phyloP scores from a whole-genome alignment of 768 basidiomycete species.

The Suillus discolor region DNA sequence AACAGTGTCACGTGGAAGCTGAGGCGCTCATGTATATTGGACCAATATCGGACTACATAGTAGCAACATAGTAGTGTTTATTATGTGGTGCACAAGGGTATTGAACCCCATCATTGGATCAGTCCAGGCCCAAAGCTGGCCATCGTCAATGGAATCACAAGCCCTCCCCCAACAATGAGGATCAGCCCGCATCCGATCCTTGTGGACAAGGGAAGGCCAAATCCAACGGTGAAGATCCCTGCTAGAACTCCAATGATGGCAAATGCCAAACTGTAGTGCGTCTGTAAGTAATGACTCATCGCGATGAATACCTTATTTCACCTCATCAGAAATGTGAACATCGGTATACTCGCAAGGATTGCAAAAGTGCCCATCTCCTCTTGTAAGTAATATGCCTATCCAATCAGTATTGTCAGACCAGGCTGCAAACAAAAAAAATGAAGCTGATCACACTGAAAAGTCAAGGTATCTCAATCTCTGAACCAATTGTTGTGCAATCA shows the following conservation, averaged over 20 bases:
- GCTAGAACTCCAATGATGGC: not conserved
- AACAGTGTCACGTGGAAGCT: too few relatives aligned
- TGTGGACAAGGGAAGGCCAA: not conserved
- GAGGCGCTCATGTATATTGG: not conserved
- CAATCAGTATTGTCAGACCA: not conserved
- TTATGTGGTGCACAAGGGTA: too few relatives aligned
- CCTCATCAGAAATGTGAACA: not conserved
- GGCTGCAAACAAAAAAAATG: not conserved
- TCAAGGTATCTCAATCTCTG: too few relatives aligned
- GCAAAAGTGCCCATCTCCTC: not conserved
- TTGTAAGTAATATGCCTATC: not conserved
- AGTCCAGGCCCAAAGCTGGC: too few relatives aligned
- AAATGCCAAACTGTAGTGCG: not conserved
- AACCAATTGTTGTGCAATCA: too few relatives aligned
- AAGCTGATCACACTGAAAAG: not conserved
- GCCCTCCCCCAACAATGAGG: not conserved
- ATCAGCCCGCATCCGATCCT: not conserved
- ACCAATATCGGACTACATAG: too few relatives aligned
- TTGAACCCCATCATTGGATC: too few relatives aligned
- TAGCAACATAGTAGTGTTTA: too few relatives aligned
- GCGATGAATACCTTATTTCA: too few relatives aligned
- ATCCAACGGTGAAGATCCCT: not conserved
- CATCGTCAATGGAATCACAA: too few relatives aligned
- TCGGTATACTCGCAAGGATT: not conserved
- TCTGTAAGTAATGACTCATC: not conserved